These are phyloP conservation scores for Monosporozyma siamensis DNA, from an alignment of 805 yeast genomes.

Conservation along the genomic window DNA sequence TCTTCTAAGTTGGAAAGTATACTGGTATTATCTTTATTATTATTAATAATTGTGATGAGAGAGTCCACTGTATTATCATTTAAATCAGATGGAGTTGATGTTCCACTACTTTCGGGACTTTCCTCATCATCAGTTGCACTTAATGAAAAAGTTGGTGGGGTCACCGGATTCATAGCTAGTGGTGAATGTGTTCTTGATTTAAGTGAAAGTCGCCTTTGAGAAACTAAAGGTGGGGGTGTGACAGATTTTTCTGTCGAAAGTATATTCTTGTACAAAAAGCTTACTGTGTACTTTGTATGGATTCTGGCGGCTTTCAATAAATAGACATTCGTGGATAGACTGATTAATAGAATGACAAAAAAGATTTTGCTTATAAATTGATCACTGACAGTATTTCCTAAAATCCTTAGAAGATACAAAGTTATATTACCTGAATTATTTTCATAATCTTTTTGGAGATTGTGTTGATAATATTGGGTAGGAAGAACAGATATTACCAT, in stretches of 20 bases:
- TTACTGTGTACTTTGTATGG: constrained; percentile 39
- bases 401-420: constrained; percentile 39
- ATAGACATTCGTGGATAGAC: constrained; percentile 74
- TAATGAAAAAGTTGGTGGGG: constrained; percentile 3
- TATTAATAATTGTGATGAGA: constrained; percentile 40
- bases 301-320: constrained; percentile 76
- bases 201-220: neutral
- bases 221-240: neutral
- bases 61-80: constrained; percentile 52
- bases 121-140: constrained; percentile 10
- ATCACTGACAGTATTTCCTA: constrained; percentile 69
- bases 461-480: constrained; percentile 47
- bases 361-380: constrained; percentile 70
- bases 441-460: constrained; percentile 5
- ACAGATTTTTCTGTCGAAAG: neutral
- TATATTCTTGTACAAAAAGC: constrained; percentile 3
- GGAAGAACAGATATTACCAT: constrained; percentile 50
- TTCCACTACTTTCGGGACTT: constrained; percentile 24
- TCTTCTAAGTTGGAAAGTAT: constrained; percentile 54
- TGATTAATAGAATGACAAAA: constrained; percentile 60
- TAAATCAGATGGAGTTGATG: constrained; percentile 11
- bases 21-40: constrained; percentile 55
- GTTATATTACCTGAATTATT: constrained; percentile 7
- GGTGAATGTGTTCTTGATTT: neutral
- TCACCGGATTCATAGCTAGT: neutral